A percentile compares a stretch with the other conserved stretches of the same genome.
phyloP scores from a whole-genome alignment of 345 rosid species.

The Angophora floribunda region DNA sequence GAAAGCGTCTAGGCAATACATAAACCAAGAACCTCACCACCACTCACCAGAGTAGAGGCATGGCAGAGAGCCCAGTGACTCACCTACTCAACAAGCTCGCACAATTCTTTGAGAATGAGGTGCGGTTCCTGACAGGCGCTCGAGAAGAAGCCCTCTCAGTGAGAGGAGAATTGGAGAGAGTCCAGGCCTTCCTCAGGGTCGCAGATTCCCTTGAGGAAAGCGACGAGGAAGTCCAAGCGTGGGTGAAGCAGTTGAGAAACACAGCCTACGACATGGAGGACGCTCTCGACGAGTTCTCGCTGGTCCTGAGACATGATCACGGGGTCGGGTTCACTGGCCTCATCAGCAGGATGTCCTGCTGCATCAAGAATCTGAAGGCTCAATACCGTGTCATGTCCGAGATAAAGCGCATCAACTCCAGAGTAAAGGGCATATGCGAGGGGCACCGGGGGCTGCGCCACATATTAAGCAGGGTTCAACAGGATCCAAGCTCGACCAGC shows the following conservation, averaged over 20 bases:
- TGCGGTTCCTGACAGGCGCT: background rate
- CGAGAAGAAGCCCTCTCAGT: background rate
- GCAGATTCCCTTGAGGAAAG: conserved; percentile 11
- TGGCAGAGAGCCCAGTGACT: background rate
- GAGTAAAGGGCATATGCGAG: conserved; percentile 1
- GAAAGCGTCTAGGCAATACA: background rate
- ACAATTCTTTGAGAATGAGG: background rate
- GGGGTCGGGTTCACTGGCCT: background rate
- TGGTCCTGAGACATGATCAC: conserved; percentile 4
- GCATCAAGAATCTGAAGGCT: conserved; percentile 9
- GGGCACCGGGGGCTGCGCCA: conserved; percentile 8
- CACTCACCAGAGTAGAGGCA: background rate
- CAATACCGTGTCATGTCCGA: conserved; percentile 8
- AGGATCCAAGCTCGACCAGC: background rate
- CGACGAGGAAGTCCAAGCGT: conserved; percentile 2
- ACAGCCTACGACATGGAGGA: conserved; percentile 21
- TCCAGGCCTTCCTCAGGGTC: conserved; percentile 8
- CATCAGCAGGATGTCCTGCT: conserved; percentile 1
- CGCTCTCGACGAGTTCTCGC: conserved; percentile 15
- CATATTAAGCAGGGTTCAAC: background rate
- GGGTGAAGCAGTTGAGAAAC: conserved; percentile 22
- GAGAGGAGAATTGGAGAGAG: conserved; percentile 11
- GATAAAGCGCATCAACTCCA: conserved; percentile 2
- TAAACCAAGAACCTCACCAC: background rate
- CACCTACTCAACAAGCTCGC: background rate